Base-by-base conservation (phyloP, 495 filamentous ascomycete genomes). In the Penicillium daleae region DNA sequence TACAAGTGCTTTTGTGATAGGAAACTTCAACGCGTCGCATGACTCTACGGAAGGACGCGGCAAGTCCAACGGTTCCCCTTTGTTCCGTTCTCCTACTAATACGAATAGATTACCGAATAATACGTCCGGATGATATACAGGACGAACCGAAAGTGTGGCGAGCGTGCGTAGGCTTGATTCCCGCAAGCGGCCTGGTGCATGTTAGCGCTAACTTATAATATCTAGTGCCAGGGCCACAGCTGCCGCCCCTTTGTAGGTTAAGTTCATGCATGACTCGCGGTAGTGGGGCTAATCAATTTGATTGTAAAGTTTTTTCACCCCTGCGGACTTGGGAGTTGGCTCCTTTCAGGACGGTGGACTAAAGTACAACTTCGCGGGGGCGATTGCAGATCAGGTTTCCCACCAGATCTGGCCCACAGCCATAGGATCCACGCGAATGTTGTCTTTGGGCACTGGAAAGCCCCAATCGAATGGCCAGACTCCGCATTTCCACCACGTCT, bases 181-280 rank as follows among this genome's bases (percentile, higher is more conserved):
- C n/a, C n/a, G n/a, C n/a, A n/a, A n/a, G n/a, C n/a, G n/a, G n/a
- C n/a, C n/a, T n/a, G n/a, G n/a, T n/a, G n/a, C n/a, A n/a, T n/a
- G n/a, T n/a, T n/a, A 21, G n/a, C 40, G 22, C 48, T 51, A 51
- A 51, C 48, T 0, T 22, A 12, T 24, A 26, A 17, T 21, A 42
- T 8, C 13, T 51, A 51, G 48, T 51, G 24, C 12, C 10, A 10
- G 48, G 13, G 24, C 48, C 4, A 51, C 12, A 51, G 48, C 24
- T n/a, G 48, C 48, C 48, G 48, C 48, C 7, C 48, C 48, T 27
- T 51, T 51, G 10, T 51, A 51, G n/a, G 24, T 51, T 29, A 6
- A 51, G 15, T 26, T 26, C 5, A 51, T 51, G 12, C 5, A 44
- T 44, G 1, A 44, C n/a, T n/a, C n/a, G n/a, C n/a, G n/a, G n/a